Base-by-base conservation (phyloP, 2,329 filamentous ascomycete genomes). In the Coniochaeta prunicola region DNA sequence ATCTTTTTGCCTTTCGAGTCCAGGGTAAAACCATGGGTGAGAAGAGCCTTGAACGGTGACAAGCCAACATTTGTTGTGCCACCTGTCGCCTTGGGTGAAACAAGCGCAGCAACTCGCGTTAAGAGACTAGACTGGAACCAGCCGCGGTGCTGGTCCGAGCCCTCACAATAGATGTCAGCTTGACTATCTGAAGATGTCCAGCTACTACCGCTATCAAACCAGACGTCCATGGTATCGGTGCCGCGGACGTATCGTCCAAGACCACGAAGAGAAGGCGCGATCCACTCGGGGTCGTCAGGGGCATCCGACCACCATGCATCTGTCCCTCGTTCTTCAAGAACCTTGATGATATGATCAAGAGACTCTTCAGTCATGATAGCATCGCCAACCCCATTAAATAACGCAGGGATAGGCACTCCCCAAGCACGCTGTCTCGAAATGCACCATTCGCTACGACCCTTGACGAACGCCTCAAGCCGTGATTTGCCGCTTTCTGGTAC, bases 101-200 rank as follows among this genome's bases (percentile, higher is more conserved):
- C 74, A 64, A 86, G 81, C 3, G 82, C 80, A 0, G 92, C 90
- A 31, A 96, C 83, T 56, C 91, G 86, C 0, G 94, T 97, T 58
- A 99, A 80, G 12, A 99, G 81, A 62, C 92, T 96, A 7, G 94
- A 97, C 73, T 99, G 94, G 71, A 99, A 99, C 94, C 94, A 99
- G 31, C 94, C 94, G 40, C 94, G 88, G 73, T 99, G 94, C 71
- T 99, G 94, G 71, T 99, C 94, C 3, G 89, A 90, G 33, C 94
- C 94, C 75, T 99, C 94, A 2, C 97, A 82, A 69, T 96, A 97
- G 26, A 97, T 82, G 70, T 99, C 92, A 0, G 91, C 91, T 26
- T 71, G 86, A 64, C 58, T 69, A 53, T 63, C 65, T 30, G 76
- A 78, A 68, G 84, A 80, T 4, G 80, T 89, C 94, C 94, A 99